Evolutionary conservation across 768 basidiomycete species (phyloP).

Genomic region (Amanita pseudoporphyria): DNA sequence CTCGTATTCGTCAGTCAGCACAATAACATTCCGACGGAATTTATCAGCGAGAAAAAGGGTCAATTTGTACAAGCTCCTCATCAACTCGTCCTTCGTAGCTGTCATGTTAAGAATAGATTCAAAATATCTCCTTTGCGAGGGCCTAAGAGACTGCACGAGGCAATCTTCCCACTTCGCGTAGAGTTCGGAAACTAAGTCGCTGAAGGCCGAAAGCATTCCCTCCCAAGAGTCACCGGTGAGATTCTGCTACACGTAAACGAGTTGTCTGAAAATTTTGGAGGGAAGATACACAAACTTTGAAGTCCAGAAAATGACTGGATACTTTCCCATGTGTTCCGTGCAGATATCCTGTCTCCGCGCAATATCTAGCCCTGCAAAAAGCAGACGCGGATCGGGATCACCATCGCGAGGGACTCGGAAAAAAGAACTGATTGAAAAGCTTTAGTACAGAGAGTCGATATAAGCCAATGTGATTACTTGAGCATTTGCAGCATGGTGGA

Average conservation of each 20-base stretch:
- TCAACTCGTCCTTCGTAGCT: constrained; percentile 5
- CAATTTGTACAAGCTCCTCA: constrained; percentile 4
- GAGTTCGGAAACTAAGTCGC: constrained; percentile 6
- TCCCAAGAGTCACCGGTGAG: constrained; percentile 11
- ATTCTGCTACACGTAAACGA: too few relatives aligned
- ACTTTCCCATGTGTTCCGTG: too few relatives aligned
- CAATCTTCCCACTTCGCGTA: too few relatives aligned
- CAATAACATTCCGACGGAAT: constrained; percentile 8
- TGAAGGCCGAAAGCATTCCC: constrained; percentile 8
- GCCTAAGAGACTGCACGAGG: constrained; percentile 7
- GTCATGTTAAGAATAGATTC: constrained; percentile 7
- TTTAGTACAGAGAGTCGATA: constrained; percentile 5
- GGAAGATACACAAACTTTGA: constrained; percentile 10
- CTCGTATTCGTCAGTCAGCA: too few relatives aligned
- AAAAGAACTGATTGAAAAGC: constrained; percentile 9
- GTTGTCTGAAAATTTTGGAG: constrained; percentile 4
- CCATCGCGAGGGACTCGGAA: constrained; percentile 10
- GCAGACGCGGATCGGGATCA: constrained; percentile 6
- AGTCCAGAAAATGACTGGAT: too few relatives aligned
- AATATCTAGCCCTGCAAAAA: constrained; percentile 11
- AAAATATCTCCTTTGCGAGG: constrained; percentile 7
- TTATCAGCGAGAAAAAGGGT: constrained; percentile 9
- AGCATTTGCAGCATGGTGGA: too few relatives aligned
- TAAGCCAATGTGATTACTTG: constrained; percentile 5
- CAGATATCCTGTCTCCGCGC: too few relatives aligned